Evolutionary conservation across 148 eudicot species (phyloP).

Genomic region (Salicornia ramosissima): DNA sequence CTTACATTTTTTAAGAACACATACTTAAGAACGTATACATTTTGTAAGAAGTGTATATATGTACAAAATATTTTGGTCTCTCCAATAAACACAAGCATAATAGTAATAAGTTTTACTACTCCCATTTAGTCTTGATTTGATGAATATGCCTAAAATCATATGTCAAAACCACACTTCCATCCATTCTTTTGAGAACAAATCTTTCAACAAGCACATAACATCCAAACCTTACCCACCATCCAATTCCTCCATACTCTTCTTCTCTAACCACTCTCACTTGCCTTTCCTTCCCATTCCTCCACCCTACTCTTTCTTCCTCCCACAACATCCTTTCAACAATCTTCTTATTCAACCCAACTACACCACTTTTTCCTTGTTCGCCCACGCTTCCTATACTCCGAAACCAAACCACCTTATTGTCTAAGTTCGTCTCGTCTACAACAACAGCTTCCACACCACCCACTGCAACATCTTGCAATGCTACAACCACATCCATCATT

Average conservation of each 20-base stretch:
- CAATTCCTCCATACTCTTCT: conserved; percentile 33
- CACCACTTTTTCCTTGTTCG: conserved; percentile 7
- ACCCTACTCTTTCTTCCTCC: conserved; percentile 44
- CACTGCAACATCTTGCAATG: conserved; percentile 21
- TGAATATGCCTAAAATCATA: conserved; percentile 48
- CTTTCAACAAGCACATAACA: conserved; percentile 64
- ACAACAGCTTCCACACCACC: conserved; percentile 35
- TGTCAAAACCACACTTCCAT: conserved; percentile 43
- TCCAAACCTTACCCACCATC: conserved; percentile 46
- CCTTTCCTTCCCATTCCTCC: conserved; percentile 33
- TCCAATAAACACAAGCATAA: too few species aligned
- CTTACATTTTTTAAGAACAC: too few species aligned
- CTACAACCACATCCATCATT: conserved; percentile 31
- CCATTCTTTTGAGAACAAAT: conserved; percentile 47
- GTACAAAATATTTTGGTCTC: too few species aligned
- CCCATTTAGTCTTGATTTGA: conserved; percentile 44
- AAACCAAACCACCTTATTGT: conserved; percentile 42
- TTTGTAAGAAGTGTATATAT: too few species aligned
- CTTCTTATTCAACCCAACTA: conserved; percentile 34
- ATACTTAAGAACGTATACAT: too few species aligned
- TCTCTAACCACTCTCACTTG: conserved; percentile 33
- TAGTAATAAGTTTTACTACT: too few species aligned
- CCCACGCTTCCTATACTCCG: conserved; percentile 17
- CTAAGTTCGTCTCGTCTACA: conserved; percentile 24
- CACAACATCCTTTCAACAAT: conserved; percentile 40